Evolutionary conservation across 208 protist genomes (phyloP).

Genomic region (Leishmania braziliensis): DNA sequence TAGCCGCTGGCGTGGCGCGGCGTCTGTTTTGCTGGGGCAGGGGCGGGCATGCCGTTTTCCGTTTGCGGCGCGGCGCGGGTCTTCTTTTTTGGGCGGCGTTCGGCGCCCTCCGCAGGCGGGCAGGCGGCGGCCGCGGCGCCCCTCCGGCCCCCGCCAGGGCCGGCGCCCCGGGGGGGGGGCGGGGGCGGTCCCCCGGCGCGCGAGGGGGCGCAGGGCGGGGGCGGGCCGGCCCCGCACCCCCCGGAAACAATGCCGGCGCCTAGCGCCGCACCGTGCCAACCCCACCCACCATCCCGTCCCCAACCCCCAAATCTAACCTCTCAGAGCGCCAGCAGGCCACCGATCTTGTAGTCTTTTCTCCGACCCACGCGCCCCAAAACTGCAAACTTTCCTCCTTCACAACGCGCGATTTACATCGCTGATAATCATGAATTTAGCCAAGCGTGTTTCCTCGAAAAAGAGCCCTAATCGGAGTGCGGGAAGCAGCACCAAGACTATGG

Average conservation of each 20-base stretch:
- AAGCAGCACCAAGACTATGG: background rate
- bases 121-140: background rate
- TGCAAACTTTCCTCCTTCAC: background rate
- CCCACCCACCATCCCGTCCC: background rate
- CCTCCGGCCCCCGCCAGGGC: background rate
- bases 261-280: too few species aligned
- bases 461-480: background rate
- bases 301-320: background rate
- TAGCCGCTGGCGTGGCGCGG: background rate
- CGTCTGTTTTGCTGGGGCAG: too few species aligned
- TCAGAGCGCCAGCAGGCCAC: background rate
- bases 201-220: too few species aligned
- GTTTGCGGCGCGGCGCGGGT: background rate
- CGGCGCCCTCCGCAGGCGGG: background rate
- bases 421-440: slow-evolving; percentile 6
- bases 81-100: background rate
- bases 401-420: background rate
- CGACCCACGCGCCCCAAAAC: background rate
- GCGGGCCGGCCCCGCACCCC: background rate
- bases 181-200: too few species aligned
- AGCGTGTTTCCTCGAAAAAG: background rate
- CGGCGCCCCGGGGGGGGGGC: too few species aligned
- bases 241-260: too few species aligned
- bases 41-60: too few species aligned
- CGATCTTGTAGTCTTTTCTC: background rate